phyloP scores from a whole-genome alignment of 805 yeast species.

The Cyberlindnera mycetangii region DNA sequence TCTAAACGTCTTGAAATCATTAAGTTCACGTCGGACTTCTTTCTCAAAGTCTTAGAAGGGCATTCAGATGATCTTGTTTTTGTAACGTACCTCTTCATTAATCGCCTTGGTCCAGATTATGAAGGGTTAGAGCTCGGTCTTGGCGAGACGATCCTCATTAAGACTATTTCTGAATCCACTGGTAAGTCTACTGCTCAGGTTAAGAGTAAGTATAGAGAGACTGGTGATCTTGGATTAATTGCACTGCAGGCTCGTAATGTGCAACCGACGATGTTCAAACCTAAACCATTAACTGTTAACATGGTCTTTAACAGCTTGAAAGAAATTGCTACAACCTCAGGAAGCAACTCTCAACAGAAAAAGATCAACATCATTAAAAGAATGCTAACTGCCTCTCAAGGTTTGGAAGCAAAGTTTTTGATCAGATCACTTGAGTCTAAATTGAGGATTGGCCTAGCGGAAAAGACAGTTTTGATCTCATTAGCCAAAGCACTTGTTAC shows the following conservation, averaged over 20 bases:
- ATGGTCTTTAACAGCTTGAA: conserved; percentile 72
- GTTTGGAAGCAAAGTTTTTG: conserved; percentile 84
- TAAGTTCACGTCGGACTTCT: conserved; percentile 70
- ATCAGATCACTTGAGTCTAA: conserved; percentile 92
- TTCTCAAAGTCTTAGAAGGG: conserved; percentile 55
- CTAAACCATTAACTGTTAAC: conserved; percentile 71
- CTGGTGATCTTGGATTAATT: conserved; percentile 89
- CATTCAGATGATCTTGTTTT: conserved; percentile 56
- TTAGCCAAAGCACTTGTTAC: conserved; percentile 78
- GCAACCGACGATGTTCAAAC: conserved; percentile 93
- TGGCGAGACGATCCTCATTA: conserved; percentile 85
- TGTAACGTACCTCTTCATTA: conserved; percentile 81
- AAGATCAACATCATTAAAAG: conserved; percentile 79
- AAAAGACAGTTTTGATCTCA: conserved; percentile 82
- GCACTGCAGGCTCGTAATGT: conserved; percentile 80
- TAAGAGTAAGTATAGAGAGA: conserved; percentile 68
- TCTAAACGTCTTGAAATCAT: conserved; percentile 82
- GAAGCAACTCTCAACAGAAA: conserved; percentile 74
- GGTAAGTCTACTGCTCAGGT: conserved; percentile 75
- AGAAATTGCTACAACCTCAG: conserved; percentile 73
- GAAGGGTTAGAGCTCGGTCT: conserved; percentile 92
- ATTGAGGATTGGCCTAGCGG: conserved; percentile 89
- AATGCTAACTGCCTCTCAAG: conserved; percentile 82
- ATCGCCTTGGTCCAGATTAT: conserved; percentile 91
- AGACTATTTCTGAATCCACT: conserved; percentile 86